Evolutionary conservation across 768 basidiomycete genomes (phyloP), one percentile per base, ranked within the genome.

Genomic region (Amylocystis lapponica): DNA sequence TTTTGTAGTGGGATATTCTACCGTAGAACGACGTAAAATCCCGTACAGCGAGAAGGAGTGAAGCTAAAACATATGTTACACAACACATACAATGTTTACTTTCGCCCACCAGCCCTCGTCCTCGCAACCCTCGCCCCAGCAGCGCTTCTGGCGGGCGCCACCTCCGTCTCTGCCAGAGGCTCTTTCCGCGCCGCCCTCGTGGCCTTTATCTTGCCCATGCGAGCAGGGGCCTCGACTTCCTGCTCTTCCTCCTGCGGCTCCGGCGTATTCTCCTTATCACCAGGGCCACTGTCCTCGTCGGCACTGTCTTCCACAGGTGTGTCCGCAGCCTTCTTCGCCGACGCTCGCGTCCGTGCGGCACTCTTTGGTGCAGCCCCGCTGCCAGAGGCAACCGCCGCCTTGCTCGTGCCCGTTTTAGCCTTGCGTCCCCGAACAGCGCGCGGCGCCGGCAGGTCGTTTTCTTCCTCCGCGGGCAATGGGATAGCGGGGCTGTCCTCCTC

Each of bases 251-350:
- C 54, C 21, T 50, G 42, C 41, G 52, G 39, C 41, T 63, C 62
- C 5, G 63, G 64, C 12, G 64, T 65, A 51, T 65, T 65, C 55
- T 64, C 64, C 51, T 65, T 65, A 38, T 58, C 56, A 26, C 49
- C 50, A 23, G 46, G 46, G 3, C 36, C 43, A 16, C 36, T 33
- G 22, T 50, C 33, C 14, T 30, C 50, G 5, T 22, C 13, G 20
- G 33, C 16, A 16, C 39, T 39, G 36, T 48, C 27, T n/a, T 45
- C 2, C 30, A 23, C 16, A 9, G 52, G 17, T 10, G 49, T 37
- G 1, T 45, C 32, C 7, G 53, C 35, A 3, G 44, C 27, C 26
- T 44, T 36, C 37, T 29, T 48, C 3, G 36, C 39, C 12, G 52
- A 37, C 9, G 50, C 26, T 3, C 40, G 41, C 27, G 37, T 29